phyloP scores from a whole-genome alignment of 2,329 filamentous ascomycete species.

The Grosmannia huntii region DNA sequence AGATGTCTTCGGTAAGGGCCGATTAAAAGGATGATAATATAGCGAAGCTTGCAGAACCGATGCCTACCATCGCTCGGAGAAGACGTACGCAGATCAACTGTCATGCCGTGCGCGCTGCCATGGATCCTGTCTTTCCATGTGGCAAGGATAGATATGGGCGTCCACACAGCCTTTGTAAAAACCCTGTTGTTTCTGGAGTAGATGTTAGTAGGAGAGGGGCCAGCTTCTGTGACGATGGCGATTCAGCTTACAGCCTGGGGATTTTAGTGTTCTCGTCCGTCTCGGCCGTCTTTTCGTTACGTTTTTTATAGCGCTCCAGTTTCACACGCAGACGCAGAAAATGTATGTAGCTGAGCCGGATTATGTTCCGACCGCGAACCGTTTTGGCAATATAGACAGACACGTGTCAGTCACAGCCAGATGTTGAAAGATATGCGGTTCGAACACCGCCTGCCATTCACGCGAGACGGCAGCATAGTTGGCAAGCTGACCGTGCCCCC shows the following conservation, averaged over 20 bases:
- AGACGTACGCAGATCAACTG: background rate
- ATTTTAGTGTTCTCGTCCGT: background rate
- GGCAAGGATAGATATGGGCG: background rate
- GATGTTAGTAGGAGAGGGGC: background rate
- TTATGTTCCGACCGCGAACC: background rate
- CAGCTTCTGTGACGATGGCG: background rate
- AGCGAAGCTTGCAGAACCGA: background rate
- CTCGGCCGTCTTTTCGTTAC: background rate
- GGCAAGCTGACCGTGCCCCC: background rate
- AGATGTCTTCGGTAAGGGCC: too few species aligned
- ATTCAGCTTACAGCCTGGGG: background rate
- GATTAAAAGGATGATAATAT: too few species aligned
- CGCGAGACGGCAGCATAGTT: background rate
- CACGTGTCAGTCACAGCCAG: background rate
- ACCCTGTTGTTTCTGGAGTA: background rate
- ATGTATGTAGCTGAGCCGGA: background rate
- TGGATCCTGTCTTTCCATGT: background rate
- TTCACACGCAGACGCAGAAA: background rate
- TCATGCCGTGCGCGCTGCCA: background rate
- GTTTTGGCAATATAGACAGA: background rate
- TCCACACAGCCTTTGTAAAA: background rate
- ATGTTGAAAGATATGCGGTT: background rate
- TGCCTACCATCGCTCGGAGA: background rate
- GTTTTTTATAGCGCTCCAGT: background rate
- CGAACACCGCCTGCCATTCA: background rate